Percentiles rank a stretch among this genome's conserved stretches.
phyloP scores from a whole-genome alignment of 2,329 filamentous ascomycete species.

The Cladobotryum protrusum region DNA sequence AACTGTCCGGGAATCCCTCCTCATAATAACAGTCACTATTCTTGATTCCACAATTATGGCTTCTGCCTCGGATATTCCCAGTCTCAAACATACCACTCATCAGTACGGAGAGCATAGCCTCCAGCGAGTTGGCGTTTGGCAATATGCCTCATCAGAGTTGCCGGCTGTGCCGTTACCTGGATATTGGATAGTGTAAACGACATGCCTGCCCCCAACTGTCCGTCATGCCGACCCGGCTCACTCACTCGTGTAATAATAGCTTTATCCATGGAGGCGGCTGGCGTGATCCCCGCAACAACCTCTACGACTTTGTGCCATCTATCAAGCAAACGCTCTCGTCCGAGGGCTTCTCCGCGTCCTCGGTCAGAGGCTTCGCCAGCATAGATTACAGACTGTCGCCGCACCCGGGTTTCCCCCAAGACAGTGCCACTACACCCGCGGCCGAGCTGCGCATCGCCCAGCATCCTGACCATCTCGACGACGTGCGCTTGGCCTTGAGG shows the following conservation, averaged over 20 bases:
- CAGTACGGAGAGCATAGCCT: constrained; percentile 35
- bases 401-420: constrained; percentile 38
- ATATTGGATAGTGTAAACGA: constrained; percentile 32
- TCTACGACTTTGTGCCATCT: constrained; percentile 39
- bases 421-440: constrained; percentile 19
- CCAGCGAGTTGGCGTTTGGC: constrained; percentile 43
- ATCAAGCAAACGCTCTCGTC: constrained; percentile 36
- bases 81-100: constrained; percentile 29
- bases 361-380: constrained; percentile 56
- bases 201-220: background rate
- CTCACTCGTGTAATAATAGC: constrained; percentile 19
- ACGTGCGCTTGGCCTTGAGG: constrained; percentile 47
- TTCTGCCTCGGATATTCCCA: constrained; percentile 11
- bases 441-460: constrained; percentile 36
- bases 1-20: too few species aligned
- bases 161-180: constrained; percentile 13
- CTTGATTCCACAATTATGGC: background rate
- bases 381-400: constrained; percentile 57
- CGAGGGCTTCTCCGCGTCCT: constrained; percentile 18
- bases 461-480: constrained; percentile 55
- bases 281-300: constrained; percentile 50
- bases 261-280: constrained; percentile 60
- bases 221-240: constrained; percentile 9
- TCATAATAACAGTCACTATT: background rate
- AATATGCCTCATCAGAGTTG: constrained; percentile 18